Conservation (phyloP, 2,329 filamentous ascomycete genomes). For the Colletotrichum sp. region DNA sequence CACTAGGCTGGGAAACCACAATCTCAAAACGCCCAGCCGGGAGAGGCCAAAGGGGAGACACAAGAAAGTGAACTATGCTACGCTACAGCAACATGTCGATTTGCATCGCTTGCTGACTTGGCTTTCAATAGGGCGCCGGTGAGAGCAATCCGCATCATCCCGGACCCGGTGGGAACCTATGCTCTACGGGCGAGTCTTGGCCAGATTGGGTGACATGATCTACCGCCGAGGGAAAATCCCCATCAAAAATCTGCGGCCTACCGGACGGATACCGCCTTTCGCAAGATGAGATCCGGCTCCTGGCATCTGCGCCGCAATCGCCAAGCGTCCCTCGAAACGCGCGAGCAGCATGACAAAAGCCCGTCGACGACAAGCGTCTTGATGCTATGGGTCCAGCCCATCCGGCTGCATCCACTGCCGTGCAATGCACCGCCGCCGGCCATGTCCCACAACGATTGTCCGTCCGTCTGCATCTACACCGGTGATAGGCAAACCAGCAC, state of each 20-base stretch:
- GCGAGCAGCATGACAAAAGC: not conserved
- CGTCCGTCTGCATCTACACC: not conserved
- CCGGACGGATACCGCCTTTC: not conserved
- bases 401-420: constrained; percentile 6
- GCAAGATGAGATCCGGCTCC: not conserved
- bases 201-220: constrained; percentile 19
- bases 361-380: constrained; percentile 2
- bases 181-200: not conserved
- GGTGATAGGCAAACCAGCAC: not conserved
- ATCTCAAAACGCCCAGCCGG: not conserved
- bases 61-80: not conserved
- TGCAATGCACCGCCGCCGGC: not conserved
- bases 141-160: not conserved
- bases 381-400: not conserved
- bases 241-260: not conserved
- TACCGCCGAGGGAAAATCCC: not conserved
- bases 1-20: not conserved
- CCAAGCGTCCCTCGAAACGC: constrained; percentile 17
- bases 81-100: not conserved
- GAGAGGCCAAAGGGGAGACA: not conserved
- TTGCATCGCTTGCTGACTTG: constrained; percentile 6
- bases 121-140: not conserved
- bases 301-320: not conserved
- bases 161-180: not conserved
- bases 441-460: not conserved